Conservation (phyloP, 768 basidiomycete genomes). For the Termitomyces sp. region DNA sequence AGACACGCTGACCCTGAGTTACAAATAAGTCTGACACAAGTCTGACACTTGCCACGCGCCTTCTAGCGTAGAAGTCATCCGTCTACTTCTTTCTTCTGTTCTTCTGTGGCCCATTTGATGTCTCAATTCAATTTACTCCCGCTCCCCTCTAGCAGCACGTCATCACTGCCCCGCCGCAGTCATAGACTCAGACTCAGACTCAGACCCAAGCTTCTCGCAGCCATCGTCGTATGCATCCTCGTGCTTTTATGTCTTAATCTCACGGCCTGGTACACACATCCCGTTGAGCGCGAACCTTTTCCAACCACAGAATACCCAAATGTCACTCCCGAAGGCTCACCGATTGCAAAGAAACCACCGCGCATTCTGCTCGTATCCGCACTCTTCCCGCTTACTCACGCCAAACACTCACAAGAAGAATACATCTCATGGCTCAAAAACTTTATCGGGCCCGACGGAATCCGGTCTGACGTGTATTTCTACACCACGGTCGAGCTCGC, state of each 20-base stretch:
- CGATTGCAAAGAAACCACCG: neutral
- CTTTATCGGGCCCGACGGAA: constrained; percentile 39
- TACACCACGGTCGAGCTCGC: constrained; percentile 40
- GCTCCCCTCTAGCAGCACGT: neutral
- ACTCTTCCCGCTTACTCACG: constrained; percentile 43
- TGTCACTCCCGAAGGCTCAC: neutral
- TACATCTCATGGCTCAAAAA: constrained; percentile 38
- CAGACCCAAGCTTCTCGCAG: neutral
- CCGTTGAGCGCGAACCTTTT: neutral
- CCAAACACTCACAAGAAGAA: constrained; percentile 43
- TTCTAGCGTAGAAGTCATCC: too few relatives aligned
- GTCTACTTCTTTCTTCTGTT: neutral
- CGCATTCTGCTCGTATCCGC: constrained; percentile 50
- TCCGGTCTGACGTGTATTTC: constrained; percentile 42
- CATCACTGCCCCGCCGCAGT: neutral
- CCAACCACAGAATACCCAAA: neutral
- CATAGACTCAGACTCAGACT: neutral
- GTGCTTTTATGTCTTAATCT: neutral
- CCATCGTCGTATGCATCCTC: neutral
- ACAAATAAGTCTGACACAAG: too few relatives aligned
- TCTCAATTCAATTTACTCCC: neutral
- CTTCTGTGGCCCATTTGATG: neutral
- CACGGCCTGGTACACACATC: neutral
- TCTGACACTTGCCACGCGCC: too few relatives aligned
- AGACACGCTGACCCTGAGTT: too few relatives aligned